Conservation (phyloP, 345 rosid species). For the Triadica sebifera region DNA sequence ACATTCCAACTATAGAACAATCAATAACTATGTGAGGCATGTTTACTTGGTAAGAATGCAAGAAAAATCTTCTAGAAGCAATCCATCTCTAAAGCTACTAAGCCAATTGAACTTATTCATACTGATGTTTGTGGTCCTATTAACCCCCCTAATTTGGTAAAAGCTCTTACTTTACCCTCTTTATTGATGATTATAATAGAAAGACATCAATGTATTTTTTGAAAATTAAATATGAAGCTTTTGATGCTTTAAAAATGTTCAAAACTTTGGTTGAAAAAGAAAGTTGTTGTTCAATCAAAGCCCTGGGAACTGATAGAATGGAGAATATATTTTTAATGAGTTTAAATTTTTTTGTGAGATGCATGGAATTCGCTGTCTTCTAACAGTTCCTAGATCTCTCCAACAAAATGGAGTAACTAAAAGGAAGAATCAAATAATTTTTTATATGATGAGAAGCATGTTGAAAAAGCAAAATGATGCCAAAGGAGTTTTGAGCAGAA, state of each 20-base stretch:
- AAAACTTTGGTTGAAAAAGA: neutral
- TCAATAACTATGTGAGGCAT: neutral
- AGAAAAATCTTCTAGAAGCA: neutral
- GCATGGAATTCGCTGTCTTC: neutral
- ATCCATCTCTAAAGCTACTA: neutral
- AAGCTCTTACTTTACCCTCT: neutral
- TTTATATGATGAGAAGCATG: neutral
- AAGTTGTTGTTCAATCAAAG: neutral
- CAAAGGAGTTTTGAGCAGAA: neutral
- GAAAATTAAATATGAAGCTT: neutral
- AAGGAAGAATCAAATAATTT: neutral
- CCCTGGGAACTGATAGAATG: neutral
- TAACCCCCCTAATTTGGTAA: neutral
- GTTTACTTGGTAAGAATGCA: neutral
- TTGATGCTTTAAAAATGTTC: neutral
- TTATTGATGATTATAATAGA: neutral
- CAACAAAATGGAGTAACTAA: neutral
- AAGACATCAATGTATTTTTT: neutral
- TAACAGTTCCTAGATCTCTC: neutral
- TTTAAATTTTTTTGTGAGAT: neutral
- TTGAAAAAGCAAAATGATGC: neutral
- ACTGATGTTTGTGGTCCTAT: neutral
- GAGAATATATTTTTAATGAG: neutral
- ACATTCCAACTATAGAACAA: neutral
- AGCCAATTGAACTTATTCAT: neutral